A percentile compares a stretch with the other conserved stretches of the same genome.
These are phyloP conservation scores for Ophiocytium majus DNA, from an alignment of 352 stramenopile genomes.

Conservation along the genomic window DNA sequence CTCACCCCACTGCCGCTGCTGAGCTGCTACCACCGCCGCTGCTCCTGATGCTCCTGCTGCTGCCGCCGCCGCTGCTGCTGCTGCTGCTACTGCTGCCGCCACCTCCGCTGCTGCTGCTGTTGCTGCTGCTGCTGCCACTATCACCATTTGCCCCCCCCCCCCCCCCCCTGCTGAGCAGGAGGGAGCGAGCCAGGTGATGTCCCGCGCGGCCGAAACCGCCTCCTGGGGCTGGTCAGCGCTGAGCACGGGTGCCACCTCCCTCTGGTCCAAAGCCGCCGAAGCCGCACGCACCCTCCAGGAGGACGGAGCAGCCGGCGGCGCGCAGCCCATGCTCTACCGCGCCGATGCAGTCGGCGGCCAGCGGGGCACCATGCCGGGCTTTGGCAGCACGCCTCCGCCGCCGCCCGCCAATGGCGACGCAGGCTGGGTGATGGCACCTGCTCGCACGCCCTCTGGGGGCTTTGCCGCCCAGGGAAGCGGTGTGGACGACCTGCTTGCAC, in stretches of 20 bases:
- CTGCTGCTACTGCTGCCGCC: no score
- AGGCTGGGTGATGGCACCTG: constrained; percentile 18
- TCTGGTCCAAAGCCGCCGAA: constrained; percentile 50
- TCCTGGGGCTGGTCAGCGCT: constrained; percentile 45
- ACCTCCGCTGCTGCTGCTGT: no score
- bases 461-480: background rate
- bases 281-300: constrained; percentile 28
- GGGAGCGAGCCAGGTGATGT: background rate
- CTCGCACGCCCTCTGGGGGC: background rate
- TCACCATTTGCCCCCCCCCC: no score
- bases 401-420: background rate
- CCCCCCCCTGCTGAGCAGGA: no score
- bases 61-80: no score
- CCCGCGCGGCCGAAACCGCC: constrained; percentile 13
- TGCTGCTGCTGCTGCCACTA: no score
- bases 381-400: constrained; percentile 1
- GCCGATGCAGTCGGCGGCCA: background rate
- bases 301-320: constrained; percentile 1
- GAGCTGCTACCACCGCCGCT: no score
- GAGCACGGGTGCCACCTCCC: constrained; percentile 30
- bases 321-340: background rate
- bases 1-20: no score
- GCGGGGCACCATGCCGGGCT: constrained; percentile 33
- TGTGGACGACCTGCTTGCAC: background rate
- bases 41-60: no score